Evolutionary conservation across 768 basidiomycete species (phyloP).

Genomic region (Leccinellum rugosiceps): DNA sequence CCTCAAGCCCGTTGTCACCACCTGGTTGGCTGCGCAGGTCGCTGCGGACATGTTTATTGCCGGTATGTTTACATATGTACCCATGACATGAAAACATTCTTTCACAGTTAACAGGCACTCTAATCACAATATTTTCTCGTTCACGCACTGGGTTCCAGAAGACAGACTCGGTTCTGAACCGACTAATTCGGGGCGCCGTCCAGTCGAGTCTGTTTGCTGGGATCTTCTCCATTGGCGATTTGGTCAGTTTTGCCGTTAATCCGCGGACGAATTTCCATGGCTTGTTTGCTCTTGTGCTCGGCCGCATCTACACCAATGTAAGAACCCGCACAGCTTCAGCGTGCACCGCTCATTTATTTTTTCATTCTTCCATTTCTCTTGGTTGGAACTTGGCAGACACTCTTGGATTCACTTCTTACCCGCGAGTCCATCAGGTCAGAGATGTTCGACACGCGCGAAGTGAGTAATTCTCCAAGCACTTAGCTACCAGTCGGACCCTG

Average conservation of each 20-base stretch:
- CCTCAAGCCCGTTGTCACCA: background rate
- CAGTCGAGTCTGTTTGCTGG: background rate
- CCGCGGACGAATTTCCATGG: background rate
- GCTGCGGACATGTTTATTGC: background rate
- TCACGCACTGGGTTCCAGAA: background rate
- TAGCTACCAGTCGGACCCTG: background rate
- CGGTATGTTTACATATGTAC: background rate
- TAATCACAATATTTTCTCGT: background rate
- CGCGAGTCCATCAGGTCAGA: background rate
- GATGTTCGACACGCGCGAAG: background rate
- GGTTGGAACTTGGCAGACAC: slow-evolving; percentile 7
- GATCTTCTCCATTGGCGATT: background rate
- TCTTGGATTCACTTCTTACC: slow-evolving; percentile 8
- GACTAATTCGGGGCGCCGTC: background rate
- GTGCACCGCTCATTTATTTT: background rate
- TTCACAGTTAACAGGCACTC: background rate
- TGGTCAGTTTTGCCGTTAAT: background rate
- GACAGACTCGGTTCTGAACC: background rate
- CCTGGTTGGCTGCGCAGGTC: background rate
- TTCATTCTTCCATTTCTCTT: background rate
- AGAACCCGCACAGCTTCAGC: background rate
- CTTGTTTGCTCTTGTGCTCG: background rate
- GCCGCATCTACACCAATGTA: background rate
- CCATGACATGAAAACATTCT: background rate
- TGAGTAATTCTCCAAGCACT: background rate